phyloP scores from a whole-genome alignment of 1,284 basidiomycete genomes.

The Lentinula novae-zelandiae region DNA sequence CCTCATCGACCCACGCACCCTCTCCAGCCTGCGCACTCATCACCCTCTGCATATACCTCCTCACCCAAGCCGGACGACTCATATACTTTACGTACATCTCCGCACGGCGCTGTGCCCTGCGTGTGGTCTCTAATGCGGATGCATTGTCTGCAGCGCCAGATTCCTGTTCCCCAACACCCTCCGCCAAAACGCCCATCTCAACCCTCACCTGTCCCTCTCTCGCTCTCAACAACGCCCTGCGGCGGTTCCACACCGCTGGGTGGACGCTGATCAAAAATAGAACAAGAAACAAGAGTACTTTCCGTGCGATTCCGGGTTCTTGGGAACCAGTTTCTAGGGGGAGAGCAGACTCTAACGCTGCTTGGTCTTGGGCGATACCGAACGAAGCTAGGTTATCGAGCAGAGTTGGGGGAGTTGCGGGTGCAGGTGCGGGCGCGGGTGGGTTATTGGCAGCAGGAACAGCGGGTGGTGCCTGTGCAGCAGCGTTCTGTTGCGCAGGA shows the following conservation, averaged over 20 bases:
- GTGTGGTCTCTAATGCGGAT: slow-evolving; percentile 22
- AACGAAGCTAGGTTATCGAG: slow-evolving; percentile 54
- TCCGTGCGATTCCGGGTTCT: slow-evolving; percentile 47
- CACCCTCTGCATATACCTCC: slow-evolving; percentile 62
- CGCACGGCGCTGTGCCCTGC: slow-evolving; percentile 27
- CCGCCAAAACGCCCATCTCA: slow-evolving; percentile 49
- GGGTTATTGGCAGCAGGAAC: background rate
- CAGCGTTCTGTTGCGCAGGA: background rate
- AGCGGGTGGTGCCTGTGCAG: background rate
- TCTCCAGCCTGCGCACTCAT: slow-evolving; percentile 25
- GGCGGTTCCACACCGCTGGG: slow-evolving; percentile 73
- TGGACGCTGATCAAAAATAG: slow-evolving; percentile 63
- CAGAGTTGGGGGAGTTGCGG: slow-evolving; percentile 12
- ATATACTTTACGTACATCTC: slow-evolving; percentile 45
- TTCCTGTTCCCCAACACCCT: slow-evolving; percentile 23
- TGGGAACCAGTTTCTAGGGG: slow-evolving; percentile 5
- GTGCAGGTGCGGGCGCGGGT: background rate
- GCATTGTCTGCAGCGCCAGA: slow-evolving; percentile 28
- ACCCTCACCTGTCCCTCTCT: slow-evolving; percentile 67
- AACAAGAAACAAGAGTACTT: slow-evolving; percentile 49
- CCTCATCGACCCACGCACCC: slow-evolving; percentile 71
- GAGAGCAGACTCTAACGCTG: slow-evolving; percentile 30
- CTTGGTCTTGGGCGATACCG: slow-evolving; percentile 55
- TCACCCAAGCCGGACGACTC: slow-evolving; percentile 58
- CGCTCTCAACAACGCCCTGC: slow-evolving; percentile 53